Percentiles rank a stretch among this genome's conserved stretches.
Conservation (phyloP, 805 yeast species). For the Lipomyces chichibuensis region DNA sequence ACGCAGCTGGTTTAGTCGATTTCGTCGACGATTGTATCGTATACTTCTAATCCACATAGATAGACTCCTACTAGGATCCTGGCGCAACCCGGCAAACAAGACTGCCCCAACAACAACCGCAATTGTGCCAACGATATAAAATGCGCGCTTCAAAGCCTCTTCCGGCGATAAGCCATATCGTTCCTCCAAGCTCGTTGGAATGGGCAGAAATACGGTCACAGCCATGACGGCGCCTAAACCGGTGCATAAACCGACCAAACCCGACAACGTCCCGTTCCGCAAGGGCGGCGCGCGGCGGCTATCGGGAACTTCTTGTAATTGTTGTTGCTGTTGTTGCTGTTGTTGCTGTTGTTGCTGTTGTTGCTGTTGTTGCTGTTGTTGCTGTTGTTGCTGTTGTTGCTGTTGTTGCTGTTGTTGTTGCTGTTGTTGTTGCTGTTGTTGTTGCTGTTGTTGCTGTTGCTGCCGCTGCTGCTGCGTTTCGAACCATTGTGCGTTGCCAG, state of each 20-base stretch:
- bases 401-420: background rate
- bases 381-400: background rate
- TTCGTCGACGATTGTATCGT: constrained; percentile 32
- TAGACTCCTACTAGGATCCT: constrained; percentile 46
- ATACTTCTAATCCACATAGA: constrained; percentile 42
- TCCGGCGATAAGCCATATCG: constrained; percentile 46
- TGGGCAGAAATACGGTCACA: constrained; percentile 57
- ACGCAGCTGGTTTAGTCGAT: constrained; percentile 16
- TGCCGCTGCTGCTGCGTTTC: background rate
- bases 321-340: background rate
- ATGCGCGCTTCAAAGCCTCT: constrained; percentile 53
- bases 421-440: background rate
- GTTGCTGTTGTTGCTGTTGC: background rate
- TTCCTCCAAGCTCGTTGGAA: constrained; percentile 57
- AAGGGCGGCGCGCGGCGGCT: constrained; percentile 20
- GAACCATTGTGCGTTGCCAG: background rate
- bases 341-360: background rate
- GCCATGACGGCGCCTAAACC: constrained; percentile 72
- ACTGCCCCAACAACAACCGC: constrained; percentile 49
- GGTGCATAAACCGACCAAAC: constrained; percentile 62
- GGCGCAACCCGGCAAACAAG: constrained; percentile 52
- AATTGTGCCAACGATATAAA: constrained; percentile 52
- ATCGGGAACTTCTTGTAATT: background rate
- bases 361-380: background rate
- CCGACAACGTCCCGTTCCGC: constrained; percentile 59